Conservation (phyloP, 2,329 filamentous ascomycete species). For the Tolypocladium ovalisporum region DNA sequence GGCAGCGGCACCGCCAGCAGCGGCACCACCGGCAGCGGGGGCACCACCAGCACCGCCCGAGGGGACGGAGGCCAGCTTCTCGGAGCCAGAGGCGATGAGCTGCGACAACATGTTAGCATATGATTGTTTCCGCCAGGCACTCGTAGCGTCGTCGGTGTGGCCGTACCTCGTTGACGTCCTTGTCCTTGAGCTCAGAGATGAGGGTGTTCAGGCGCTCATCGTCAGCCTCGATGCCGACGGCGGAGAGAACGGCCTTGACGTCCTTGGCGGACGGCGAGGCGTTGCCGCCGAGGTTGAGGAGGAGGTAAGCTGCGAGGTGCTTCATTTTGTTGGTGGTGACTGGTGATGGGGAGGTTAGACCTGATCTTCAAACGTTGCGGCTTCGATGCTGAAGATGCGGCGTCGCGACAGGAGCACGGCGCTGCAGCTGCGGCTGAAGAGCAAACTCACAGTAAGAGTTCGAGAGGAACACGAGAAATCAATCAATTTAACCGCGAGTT, state of each 20-base stretch:
- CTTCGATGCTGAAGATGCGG: neutral
- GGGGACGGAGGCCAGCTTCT: slow-evolving; percentile 96
- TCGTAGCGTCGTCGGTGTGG: neutral
- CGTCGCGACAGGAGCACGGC: neutral
- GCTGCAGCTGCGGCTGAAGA: neutral
- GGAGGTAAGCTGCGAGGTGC: slow-evolving; percentile 98
- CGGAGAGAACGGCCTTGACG: slow-evolving; percentile 79
- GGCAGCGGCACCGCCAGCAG: slow-evolving; percentile 54
- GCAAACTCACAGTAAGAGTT: slow-evolving; percentile 22
- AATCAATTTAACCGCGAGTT: slow-evolving; percentile 99
- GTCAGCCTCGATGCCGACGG: slow-evolving; percentile 93
- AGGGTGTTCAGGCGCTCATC: slow-evolving; percentile 76
- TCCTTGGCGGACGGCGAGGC: slow-evolving; percentile 73
- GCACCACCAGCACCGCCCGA: slow-evolving; percentile 75
- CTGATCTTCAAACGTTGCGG: slow-evolving; percentile 8
- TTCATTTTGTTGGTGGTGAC: slow-evolving; percentile 71
- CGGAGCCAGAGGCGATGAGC: slow-evolving; percentile 82
- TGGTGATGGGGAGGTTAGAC: slow-evolving; percentile 13
- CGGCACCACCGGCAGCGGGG: slow-evolving; percentile 54
- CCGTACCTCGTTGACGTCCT: slow-evolving; percentile 84
- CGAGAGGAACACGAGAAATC: slow-evolving; percentile 72
- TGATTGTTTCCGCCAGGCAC: neutral
- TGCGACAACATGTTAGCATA: slow-evolving; percentile 26
- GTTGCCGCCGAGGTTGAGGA: slow-evolving; percentile 91
- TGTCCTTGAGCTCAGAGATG: slow-evolving; percentile 82